Evolutionary conservation across 2,329 filamentous ascomycete genomes (phyloP).

Genomic region (Colletotrichum tropicale): DNA sequence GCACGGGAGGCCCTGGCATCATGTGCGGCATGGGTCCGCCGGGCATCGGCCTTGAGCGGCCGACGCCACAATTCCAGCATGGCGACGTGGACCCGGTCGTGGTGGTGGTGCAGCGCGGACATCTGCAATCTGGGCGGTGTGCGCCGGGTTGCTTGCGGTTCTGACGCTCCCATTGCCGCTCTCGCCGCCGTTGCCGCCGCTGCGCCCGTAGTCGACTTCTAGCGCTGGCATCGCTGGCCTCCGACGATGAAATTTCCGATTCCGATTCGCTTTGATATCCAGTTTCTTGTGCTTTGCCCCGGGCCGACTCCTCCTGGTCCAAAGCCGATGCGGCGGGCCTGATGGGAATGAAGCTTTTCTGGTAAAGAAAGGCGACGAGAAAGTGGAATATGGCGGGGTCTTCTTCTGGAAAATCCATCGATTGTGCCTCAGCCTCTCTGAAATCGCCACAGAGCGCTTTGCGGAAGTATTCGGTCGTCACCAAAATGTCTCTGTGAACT

Average conservation of each 20-base stretch:
- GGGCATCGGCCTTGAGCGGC: conserved; percentile 32
- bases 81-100: conserved; percentile 31
- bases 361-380: conserved; percentile 55
- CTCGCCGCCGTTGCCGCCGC: conserved; percentile 36
- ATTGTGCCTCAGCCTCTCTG: conserved; percentile 47
- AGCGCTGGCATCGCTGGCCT: conserved; percentile 39
- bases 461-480: conserved; percentile 52
- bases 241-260: conserved; percentile 34
- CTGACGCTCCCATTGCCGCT: conserved; percentile 39
- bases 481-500: conserved; percentile 51
- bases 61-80: conserved; percentile 46
- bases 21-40: conserved; percentile 24
- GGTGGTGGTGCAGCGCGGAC: conserved; percentile 40
- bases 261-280: conserved; percentile 36
- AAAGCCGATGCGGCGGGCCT: conserved; percentile 45
- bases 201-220: conserved; percentile 36
- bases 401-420: conserved; percentile 54
- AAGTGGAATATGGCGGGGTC: conserved; percentile 56
- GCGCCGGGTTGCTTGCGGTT: conserved; percentile 47
- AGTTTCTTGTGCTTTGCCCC: conserved; percentile 44
- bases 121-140: conserved; percentile 49
- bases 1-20: not conserved
- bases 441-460: conserved; percentile 54
- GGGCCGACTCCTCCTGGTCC: conserved; percentile 40
- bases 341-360: conserved; percentile 50